Conservation (phyloP, 805 yeast species). For the Yamadazyma kitorensis region DNA sequence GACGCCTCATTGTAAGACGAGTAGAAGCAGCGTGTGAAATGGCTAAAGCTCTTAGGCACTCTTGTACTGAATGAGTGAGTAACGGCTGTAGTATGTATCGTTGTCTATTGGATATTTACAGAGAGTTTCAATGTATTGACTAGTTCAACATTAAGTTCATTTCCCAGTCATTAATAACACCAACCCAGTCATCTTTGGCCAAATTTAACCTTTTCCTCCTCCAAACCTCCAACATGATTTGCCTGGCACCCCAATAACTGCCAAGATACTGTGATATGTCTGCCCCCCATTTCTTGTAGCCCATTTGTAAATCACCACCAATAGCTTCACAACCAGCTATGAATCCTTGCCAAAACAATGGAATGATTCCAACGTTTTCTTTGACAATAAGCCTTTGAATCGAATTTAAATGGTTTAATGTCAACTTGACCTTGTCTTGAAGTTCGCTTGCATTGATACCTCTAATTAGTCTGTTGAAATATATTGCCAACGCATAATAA, state of each 20-base stretch:
- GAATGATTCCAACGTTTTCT: constrained; percentile 60
- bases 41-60: too few species aligned
- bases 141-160: constrained; percentile 73
- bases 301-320: constrained; percentile 53
- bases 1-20: too few species aligned
- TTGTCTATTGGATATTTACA: too few species aligned
- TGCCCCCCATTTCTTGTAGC: constrained; percentile 74
- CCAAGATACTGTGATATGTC: constrained; percentile 56
- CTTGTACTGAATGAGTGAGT: too few species aligned
- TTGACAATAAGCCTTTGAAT: constrained; percentile 56
- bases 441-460: constrained; percentile 52
- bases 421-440: constrained; percentile 61
- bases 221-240: constrained; percentile 86
- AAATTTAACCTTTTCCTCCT: constrained; percentile 61
- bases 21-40: too few species aligned
- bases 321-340: constrained; percentile 82
- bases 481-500: constrained; percentile 67
- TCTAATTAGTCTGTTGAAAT: constrained; percentile 63
- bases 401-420: constrained; percentile 60
- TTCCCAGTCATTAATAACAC: constrained; percentile 80
- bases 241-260: constrained; percentile 82
- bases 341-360: constrained; percentile 86
- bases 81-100: too few species aligned
- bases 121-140: too few species aligned
- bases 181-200: constrained; percentile 68